Conservation (phyloP, 495 filamentous ascomycete genomes). For the Trichoderma asperelloides region DNA sequence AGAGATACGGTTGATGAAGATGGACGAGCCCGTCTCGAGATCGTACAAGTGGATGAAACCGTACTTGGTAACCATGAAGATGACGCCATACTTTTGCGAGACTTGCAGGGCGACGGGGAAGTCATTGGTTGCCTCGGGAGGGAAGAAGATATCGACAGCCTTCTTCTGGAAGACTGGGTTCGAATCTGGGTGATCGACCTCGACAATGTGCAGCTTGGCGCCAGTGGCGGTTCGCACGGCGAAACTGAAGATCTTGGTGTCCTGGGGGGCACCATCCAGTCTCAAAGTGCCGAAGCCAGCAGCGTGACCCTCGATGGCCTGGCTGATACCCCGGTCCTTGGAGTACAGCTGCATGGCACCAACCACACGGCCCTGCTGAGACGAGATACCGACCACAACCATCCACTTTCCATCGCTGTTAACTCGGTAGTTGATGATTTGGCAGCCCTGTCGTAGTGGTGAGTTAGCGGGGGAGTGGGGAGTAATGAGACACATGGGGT, state of each 20-base stretch:
- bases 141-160: slow-evolving; percentile 96
- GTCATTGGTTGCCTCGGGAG: slow-evolving; percentile 85
- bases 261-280: slow-evolving; percentile 77
- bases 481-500: neutral
- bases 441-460: slow-evolving; percentile 55
- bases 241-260: slow-evolving; percentile 95
- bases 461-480: slow-evolving; percentile 16
- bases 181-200: slow-evolving; percentile 84
- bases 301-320: slow-evolving; percentile 91
- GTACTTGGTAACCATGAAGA: slow-evolving; percentile 97
- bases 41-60: slow-evolving; percentile 99
- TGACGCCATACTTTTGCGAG: slow-evolving; percentile 86
- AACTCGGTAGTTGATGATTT: slow-evolving; percentile 99
- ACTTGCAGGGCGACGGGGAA: slow-evolving; percentile 99
- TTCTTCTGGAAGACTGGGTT: slow-evolving; percentile 90
- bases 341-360: slow-evolving; percentile 97
- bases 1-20: slow-evolving; percentile 99
- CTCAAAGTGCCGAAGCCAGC: slow-evolving; percentile 87
- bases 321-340: slow-evolving; percentile 88
- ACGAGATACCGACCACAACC: slow-evolving; percentile 91
- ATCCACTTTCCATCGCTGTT: slow-evolving; percentile 97
- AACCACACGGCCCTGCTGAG: slow-evolving; percentile 84
- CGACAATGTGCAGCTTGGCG: slow-evolving; percentile 95
- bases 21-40: slow-evolving; percentile 89
- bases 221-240: slow-evolving; percentile 79